These are phyloP conservation scores for Fomitopsis palustris DNA, from an alignment of 1,284 basidiomycete species.

Conservation along the genomic window DNA sequence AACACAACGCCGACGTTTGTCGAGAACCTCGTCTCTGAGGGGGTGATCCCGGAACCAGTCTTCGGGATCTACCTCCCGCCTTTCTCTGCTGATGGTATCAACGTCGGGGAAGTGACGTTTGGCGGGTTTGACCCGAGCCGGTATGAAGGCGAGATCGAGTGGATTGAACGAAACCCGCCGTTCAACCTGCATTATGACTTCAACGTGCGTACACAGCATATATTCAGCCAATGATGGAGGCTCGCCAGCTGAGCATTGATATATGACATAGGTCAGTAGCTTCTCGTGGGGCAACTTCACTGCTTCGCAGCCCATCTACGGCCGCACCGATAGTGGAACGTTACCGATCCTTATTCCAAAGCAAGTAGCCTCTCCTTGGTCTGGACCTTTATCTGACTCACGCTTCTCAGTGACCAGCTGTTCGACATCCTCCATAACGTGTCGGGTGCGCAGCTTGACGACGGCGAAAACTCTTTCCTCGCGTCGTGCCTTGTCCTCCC, in stretches of 20 bases:
- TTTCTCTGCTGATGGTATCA: not conserved
- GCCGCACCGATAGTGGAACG: constrained; percentile 9
- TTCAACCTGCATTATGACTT: constrained; percentile 11
- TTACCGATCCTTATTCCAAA: constrained; percentile 6
- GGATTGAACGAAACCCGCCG: constrained; percentile 8
- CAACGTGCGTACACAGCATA: constrained; percentile 10
- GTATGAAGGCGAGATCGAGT: constrained; percentile 10
- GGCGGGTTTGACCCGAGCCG: constrained; percentile 12
- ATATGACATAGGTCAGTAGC: constrained; percentile 2
- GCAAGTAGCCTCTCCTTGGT: not conserved
- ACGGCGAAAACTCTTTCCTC: not conserved
- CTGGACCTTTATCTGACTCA: not conserved
- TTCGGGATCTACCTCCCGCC: constrained; percentile 11
- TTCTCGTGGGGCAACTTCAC: constrained; percentile 7
- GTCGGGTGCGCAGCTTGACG: constrained; percentile 1
- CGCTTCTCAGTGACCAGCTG: not conserved
- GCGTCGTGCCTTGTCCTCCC: constrained; percentile 6
- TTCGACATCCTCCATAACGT: constrained; percentile 3
- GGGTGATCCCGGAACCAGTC: constrained; percentile 5
- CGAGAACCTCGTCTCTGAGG: constrained; percentile 9
- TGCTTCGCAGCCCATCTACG: not conserved
- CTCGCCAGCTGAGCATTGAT: not conserved
- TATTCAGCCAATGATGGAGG: not conserved
- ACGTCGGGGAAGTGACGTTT: constrained; percentile 10
- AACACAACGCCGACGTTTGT: constrained; percentile 12